Percentiles rank a stretch among this genome's conserved stretches.
Evolutionary conservation across 371 early-diverging fungal genomes (phyloP).

Genomic region (Capillidium rhysosporum): DNA sequence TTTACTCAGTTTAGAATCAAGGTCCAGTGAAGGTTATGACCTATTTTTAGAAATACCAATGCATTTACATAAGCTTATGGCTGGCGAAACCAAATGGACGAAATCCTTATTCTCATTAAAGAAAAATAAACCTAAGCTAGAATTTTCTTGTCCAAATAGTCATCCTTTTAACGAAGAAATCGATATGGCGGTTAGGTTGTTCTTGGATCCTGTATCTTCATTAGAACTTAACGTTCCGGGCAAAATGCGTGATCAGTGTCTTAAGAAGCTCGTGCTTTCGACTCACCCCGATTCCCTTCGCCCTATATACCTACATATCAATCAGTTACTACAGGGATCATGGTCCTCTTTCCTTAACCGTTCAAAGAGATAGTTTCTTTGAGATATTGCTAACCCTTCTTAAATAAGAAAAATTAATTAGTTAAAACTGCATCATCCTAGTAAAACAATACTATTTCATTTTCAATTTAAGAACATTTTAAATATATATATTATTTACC

Average conservation of each 20-base stretch:
- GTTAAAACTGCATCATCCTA: too few species aligned
- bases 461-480: too few species aligned
- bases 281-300: conserved; percentile 4
- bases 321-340: not conserved
- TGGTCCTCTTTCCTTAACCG: not conserved
- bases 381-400: too few species aligned
- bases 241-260: not conserved
- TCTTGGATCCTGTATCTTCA: not conserved
- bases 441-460: too few species aligned
- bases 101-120: not conserved
- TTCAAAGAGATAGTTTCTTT: too few species aligned
- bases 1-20: not conserved
- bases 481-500: too few species aligned
- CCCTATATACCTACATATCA: not conserved
- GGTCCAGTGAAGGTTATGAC: not conserved
- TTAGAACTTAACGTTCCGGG: conserved; percentile 1
- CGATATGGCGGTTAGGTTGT: not conserved
- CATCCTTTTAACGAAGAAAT: conserved; percentile 2
- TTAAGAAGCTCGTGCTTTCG: not conserved
- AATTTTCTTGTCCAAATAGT: not conserved
- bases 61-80: not conserved
- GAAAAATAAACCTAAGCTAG: not conserved
- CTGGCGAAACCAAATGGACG: not conserved
- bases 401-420: too few species aligned
- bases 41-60: conserved; percentile 1